Base-by-base conservation (phyloP, 2,329 filamentous ascomycete genomes). In the Grosmannia huntii region DNA sequence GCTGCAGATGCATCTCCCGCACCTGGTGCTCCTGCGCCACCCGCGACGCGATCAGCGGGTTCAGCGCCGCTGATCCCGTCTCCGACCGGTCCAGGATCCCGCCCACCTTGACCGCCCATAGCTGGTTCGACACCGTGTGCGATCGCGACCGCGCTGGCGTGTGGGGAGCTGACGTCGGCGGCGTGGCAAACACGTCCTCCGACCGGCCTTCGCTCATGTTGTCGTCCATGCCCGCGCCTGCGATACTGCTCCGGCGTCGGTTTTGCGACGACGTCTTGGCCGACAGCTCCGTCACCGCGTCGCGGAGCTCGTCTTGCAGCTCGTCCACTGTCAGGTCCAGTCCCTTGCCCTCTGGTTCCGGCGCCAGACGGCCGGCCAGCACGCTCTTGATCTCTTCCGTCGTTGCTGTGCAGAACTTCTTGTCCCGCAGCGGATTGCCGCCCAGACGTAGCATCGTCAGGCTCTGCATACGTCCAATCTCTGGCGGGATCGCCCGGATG, bases 351-450 rank as follows among this genome's bases (percentile, higher is more conserved):
- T 75, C 71, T 38, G 71, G 65, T 50, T 73, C 73, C 0, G 87
- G 81, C 67, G 84, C 80, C 61, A 91, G 73, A 28, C 89, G 81
- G 41, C 78, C 78, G 23, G 81, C 79, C 50, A 96, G 73, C 50
- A 85, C 82, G 49, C 81, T 80, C 70, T 95, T 96, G 61, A 97
- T 75, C 57, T 94, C 87, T 16, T 90, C 87, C 0, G 88, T 90
- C 25, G 80, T 80, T 73, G 95, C 88, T 0, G 82, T 86, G 16
- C 91, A 76, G 64, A 94, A 90, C 68, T 90, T 96, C 68, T 87
- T 90, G 68, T 96, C 90, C 16, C 88, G 80, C 16, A 99, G 74
- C 0, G 94, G 94, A 66, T 99, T 99, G n/a, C 90, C 90, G 50
- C 84, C 85, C 36, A 99, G 76, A 5, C 85, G 83, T 49, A 97